Evolutionary conservation across 768 basidiomycete species (phyloP).

Genomic region (Gyrodon lividus): DNA sequence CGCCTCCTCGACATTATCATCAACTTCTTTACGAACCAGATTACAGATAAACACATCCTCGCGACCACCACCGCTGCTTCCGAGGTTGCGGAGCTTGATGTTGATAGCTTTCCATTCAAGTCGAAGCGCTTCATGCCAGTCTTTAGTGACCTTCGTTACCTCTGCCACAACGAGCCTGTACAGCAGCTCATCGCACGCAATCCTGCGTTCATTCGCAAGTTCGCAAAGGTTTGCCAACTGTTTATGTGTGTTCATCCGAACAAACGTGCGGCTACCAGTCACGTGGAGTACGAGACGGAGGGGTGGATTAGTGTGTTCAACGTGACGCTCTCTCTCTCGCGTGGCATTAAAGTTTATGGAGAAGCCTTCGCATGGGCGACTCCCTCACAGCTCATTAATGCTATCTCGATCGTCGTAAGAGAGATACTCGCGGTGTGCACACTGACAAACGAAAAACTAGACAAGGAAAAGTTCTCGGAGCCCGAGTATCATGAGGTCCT

Average conservation of each 20-base stretch:
- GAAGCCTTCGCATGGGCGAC: slow-evolving; percentile 70
- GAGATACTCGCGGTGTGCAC: slow-evolving; percentile 74
- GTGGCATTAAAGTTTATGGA: slow-evolving; percentile 87
- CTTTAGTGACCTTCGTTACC: slow-evolving; percentile 85
- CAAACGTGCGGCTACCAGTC: slow-evolving; percentile 73
- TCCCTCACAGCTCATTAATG: slow-evolving; percentile 57
- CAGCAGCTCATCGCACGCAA: slow-evolving; percentile 75
- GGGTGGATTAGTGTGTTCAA: slow-evolving; percentile 97
- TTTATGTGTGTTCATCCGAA: slow-evolving; percentile 96
- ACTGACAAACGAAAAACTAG: slow-evolving; percentile 63
- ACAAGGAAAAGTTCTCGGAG: slow-evolving; percentile 60
- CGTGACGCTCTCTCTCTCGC: slow-evolving; percentile 85
- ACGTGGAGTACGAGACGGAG: slow-evolving; percentile 96
- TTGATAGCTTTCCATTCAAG: slow-evolving; percentile 86
- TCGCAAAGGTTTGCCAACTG: slow-evolving; percentile 76
- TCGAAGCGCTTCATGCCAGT: slow-evolving; percentile 96
- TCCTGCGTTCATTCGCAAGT: slow-evolving; percentile 63
- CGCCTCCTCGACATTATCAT: slow-evolving; percentile 82
- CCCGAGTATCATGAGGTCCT: slow-evolving; percentile 63
- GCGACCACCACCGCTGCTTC: slow-evolving; percentile 21
- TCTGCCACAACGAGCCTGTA: slow-evolving; percentile 78
- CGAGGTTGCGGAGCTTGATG: slow-evolving; percentile 51
- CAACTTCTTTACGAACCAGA: slow-evolving; percentile 92
- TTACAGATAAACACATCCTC: slow-evolving; percentile 66
- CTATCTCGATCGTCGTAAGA: slow-evolving; percentile 67